Base-by-base conservation (phyloP, 805 yeast genomes). In the Komagataella populi region DNA sequence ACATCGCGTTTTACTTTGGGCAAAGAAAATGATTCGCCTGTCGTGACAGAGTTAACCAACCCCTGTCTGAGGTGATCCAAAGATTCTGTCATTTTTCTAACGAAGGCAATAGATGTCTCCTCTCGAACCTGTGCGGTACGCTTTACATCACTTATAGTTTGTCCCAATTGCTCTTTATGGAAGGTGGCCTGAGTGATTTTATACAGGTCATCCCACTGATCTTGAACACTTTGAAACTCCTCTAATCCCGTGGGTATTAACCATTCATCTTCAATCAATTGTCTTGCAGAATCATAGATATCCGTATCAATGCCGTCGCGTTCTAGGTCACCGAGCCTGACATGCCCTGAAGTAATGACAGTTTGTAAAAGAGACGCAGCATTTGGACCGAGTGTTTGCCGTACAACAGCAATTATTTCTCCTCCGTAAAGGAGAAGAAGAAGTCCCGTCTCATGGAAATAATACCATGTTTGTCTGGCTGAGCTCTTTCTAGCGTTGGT, bases 381-480 rank as follows among this genome's bases (percentile, higher is more conserved):
- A 12, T 67, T 67, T 20, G 67, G 68, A 14, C 78, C 73, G 48
- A 10, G 39, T 30, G 10, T 14, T 1, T 8, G 39, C 5, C 39
- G 39, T 14, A 30, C 39, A 30, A 30, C 39, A 10, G 39, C 39
- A 36, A 88, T 71, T 54, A 89, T 80, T 51, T 84, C 86, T 46
- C 96, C 97, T 6, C 89, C 71, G 64, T 89, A 87, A 16, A 89
- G 64, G 50, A 88, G 69, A 51, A 76, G 65, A 55, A 80, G 71
- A 17, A 81, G 65, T 5, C 95, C 95, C 43, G 71, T 72, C 54
- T 83, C 83, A 59, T 82, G 76, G 54, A 80, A 76, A 30, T 70
- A 70, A 63, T 89, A 88, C 58, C 68, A 75, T 0, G 76, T 70
- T 0, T 60, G 60, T 14, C 63, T 55, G 16, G 59, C 51, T 12